Conservation (phyloP, 805 yeast genomes). For the Ogataea neopini region DNA sequence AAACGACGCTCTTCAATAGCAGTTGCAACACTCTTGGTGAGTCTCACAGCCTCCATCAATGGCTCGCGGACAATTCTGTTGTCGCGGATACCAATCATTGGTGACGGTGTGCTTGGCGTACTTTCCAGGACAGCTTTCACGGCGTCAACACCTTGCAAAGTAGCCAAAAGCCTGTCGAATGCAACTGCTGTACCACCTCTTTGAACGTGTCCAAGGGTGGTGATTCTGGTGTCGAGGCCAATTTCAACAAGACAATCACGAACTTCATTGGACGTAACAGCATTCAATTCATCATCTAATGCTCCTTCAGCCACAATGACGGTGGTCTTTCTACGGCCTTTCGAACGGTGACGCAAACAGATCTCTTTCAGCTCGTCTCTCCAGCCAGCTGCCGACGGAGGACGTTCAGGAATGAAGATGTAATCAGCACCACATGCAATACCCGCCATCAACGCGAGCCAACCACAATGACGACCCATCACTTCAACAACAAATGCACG, state of each 20-base stretch:
- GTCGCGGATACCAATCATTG: conserved; percentile 87
- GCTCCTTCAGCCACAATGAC: conserved; percentile 99
- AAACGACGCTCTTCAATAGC: conserved; percentile 82
- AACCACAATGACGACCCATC: conserved; percentile 99
- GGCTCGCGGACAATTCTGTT: conserved; percentile 85
- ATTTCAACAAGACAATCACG: conserved; percentile 77
- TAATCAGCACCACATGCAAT: conserved; percentile 95
- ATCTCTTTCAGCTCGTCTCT: conserved; percentile 73
- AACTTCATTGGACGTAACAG: conserved; percentile 79
- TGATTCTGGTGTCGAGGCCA: conserved; percentile 92
- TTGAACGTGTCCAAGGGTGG: conserved; percentile 96
- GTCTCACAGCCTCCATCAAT: conserved; percentile 83
- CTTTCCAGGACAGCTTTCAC: conserved; percentile 87
- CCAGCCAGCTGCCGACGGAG: conserved; percentile 77
- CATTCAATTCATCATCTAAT: conserved; percentile 73
- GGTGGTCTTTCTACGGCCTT: conserved; percentile 91
- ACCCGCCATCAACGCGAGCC: conserved; percentile 98
- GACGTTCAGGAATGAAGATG: conserved; percentile 92
- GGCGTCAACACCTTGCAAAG: conserved; percentile 97
- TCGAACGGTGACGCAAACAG: conserved; percentile 74
- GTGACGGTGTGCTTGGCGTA: conserved; percentile 91
- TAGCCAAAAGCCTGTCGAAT: conserved; percentile 85
- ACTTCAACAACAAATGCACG: conserved; percentile 98
- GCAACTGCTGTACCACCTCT: conserved; percentile 99
- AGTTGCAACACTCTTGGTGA: conserved; percentile 86